These are phyloP conservation scores for Novymonas esmeraldas DNA, from an alignment of 208 protist genomes.

Conservation along the genomic window DNA sequence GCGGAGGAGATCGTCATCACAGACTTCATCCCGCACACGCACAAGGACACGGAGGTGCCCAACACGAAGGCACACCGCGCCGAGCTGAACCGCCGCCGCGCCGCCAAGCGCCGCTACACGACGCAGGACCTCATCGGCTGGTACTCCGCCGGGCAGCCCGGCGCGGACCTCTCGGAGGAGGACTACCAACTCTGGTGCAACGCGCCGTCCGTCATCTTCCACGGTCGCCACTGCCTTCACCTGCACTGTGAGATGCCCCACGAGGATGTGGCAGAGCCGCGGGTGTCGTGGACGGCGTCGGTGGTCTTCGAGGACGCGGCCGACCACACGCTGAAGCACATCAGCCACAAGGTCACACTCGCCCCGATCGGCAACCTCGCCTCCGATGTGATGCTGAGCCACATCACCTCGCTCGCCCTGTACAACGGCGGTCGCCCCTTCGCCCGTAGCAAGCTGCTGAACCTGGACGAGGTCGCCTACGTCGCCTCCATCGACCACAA, in stretches of 20 bases:
- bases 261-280: constrained; percentile 27
- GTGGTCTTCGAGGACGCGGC: constrained; percentile 28
- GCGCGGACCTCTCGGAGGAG: constrained; percentile 24
- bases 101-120: constrained; percentile 55
- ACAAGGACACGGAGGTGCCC: constrained; percentile 31
- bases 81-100: constrained; percentile 40
- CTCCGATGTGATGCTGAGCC: constrained; percentile 68
- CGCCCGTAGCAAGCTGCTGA: constrained; percentile 54
- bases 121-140: constrained; percentile 66
- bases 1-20: constrained; percentile 52
- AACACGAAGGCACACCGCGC: constrained; percentile 37
- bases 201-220: constrained; percentile 46
- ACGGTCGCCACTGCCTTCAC: constrained; percentile 40
- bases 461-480: constrained; percentile 71
- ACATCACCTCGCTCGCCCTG: constrained; percentile 54
- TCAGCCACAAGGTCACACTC: constrained; percentile 33
- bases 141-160: constrained; percentile 62
- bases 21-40: constrained; percentile 79
- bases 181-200: constrained; percentile 66
- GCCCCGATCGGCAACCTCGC: constrained; percentile 39
- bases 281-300: constrained; percentile 44
- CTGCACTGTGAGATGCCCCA: constrained; percentile 59
- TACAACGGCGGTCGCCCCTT: constrained; percentile 56
- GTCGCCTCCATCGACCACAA: constrained; percentile 35
- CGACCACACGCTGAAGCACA: constrained; percentile 33